Percentiles rank a stretch among this genome's conserved stretches.
These are phyloP conservation scores for Paraphaeosphaeria sporulosa DNA, from an alignment of 2,329 filamentous ascomycete genomes.

Conservation along the genomic window DNA sequence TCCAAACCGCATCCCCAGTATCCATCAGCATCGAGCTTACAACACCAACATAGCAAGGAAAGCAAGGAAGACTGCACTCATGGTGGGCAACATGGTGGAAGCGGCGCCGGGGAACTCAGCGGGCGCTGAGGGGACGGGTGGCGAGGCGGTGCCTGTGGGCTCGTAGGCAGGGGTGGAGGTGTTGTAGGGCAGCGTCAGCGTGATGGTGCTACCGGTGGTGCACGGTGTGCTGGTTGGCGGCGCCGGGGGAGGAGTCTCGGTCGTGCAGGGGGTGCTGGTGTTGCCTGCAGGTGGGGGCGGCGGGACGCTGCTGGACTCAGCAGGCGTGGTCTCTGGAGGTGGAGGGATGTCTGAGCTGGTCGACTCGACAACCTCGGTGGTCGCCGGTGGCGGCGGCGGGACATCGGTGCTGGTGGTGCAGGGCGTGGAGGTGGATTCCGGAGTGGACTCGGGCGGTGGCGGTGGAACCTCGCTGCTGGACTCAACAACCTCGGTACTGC, in stretches of 20 bases:
- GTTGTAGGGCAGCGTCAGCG: slow-evolving; percentile 11
- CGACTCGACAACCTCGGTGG: not conserved
- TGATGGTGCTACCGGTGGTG: slow-evolving; percentile 8
- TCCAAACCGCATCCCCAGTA: slow-evolving; percentile 6
- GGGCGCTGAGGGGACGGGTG: slow-evolving; percentile 1
- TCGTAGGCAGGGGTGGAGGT: slow-evolving; percentile 2
- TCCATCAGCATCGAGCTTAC: slow-evolving; percentile 8
- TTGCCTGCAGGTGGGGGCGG: not conserved
- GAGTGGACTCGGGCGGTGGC: not conserved
- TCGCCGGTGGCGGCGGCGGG: slow-evolving; percentile 6
- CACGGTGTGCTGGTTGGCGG: slow-evolving; percentile 4
- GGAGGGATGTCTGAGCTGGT: slow-evolving; percentile 10
- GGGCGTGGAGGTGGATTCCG: too few species aligned
- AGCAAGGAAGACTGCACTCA: not conserved
- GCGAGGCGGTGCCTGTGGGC: slow-evolving; percentile 7
- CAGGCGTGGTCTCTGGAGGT: slow-evolving; percentile 5
- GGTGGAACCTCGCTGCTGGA: slow-evolving; percentile 1
- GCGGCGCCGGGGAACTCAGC: slow-evolving; percentile 3
- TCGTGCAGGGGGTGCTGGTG: slow-evolving; percentile 6
- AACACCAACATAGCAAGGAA: slow-evolving; percentile 11
- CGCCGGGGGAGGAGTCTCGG: slow-evolving; percentile 5
- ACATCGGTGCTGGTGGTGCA: slow-evolving; percentile 7
- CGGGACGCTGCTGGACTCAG: slow-evolving; percentile 4
- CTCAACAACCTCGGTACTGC: not conserved
- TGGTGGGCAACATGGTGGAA: not conserved